Base-by-base conservation (phyloP, 495 filamentous ascomycete genomes). In the Tirmania nivea region DNA sequence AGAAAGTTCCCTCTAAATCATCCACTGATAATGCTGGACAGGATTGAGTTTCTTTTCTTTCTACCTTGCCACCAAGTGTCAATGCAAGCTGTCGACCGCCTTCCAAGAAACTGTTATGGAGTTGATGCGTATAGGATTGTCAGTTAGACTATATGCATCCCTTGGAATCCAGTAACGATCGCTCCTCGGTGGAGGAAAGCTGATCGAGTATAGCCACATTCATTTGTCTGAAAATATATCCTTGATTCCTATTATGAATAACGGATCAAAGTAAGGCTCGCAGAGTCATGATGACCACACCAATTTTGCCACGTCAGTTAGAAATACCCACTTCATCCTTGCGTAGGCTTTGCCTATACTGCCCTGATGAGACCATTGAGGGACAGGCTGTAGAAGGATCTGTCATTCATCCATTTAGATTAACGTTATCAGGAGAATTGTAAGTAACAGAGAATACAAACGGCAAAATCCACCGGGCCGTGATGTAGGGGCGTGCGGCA, bases 291-390 rank as follows among this genome's bases (percentile, higher is more conserved):
- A 19, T 45, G 39, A 50, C 61, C 61, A 63, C 59, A 63, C 61
- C 62, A 55, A 60, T 58, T 53, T 61, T 64, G 61, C 62, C 62
- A 64, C 61, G 62, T 64, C 62, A 61, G 58, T 64, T 60, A 60
- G 58, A 56, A 45, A 63, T 64, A 61, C 59, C 55, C 52, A 58
- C 58, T 64, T 55, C 54, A 61, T 59, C 58, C 58, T 64, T 63
- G 61, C 61, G 61, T 52, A 51, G 51, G 55, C 58, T 53, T 58
- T 54, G 51, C 63, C 60, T 63, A 56, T 61, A 52, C 55, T 52
- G 36, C 55, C 19, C 49, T 10, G 49, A 55, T 53, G 53, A 55
- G 55, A 55, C 53, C 53, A 55, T 57, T 55, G 60, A 20, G 36
- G 54, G 45, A 45, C 19, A 48, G 36, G 39, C 35, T 55, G 56